Evolutionary conservation across 1,284 basidiomycete species (phyloP), one percentile per base, ranked within the genome.

Genomic region (Ceratobasidium sp.): DNA sequence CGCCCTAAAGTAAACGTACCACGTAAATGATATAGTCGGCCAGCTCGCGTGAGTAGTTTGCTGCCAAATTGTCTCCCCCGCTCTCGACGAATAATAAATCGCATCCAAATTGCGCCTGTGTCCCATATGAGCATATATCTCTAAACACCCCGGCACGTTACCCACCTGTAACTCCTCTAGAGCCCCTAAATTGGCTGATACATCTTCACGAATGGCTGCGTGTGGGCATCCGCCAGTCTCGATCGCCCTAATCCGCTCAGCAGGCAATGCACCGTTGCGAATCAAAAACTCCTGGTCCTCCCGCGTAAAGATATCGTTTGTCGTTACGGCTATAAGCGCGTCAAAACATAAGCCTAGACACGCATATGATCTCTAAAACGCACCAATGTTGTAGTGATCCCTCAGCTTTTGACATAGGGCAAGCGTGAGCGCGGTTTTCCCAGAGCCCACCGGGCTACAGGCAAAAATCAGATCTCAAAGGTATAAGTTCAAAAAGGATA

Each of bases 221-320:
- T 98, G 96, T 0, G 96, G 96, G 84, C 96, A 98, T 1, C 96
- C 96, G 49, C 96, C 94, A 0, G 98, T 99, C 86, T 99, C 97
- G 80, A 99, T 98, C 0, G 98, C 96, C 28, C 95, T 90, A 81
- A 99, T 99, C 53, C 97, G 92, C 47, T 90, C 90, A 2, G 91
- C 85, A 0, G 94, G 91, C 3, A 99, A 89, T 0, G 97, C 97
- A 74, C 93, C 89, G 85, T 99, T 95, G 80, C 90, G 91, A 82
- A 98, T 97, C 47, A 99, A 87, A 84, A 99, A 99, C 83, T 99
- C 97, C 83, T 98, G 96, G 83, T 99, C 97, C 84, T 99, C 97
- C 31, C 92, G 89, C 51, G 97, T 99, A 85, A 98, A 98, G 82
- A 98, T 98, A 84, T 98, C 96, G 84, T 98, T 98, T 10, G 96